Base-by-base conservation (phyloP, 139 green algal species). In the Tetraselmis chui region DNA sequence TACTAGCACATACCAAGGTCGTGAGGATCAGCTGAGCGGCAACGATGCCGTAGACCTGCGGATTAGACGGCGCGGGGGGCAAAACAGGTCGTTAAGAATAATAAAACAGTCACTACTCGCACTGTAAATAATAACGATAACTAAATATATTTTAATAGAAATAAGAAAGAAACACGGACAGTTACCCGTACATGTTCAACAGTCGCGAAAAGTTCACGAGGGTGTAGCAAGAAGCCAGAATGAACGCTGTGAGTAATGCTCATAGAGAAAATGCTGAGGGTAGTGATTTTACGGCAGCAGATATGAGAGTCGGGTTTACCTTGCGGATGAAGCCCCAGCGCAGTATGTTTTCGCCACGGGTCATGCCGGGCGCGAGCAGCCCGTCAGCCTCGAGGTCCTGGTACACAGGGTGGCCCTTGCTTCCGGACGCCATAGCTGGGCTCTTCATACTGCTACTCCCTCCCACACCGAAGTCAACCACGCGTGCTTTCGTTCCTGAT, bases 261-360 rank as follows among this genome's bases (percentile, higher is more conserved):
- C n/a, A n/a, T 59, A 25, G 18, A 29, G 23, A 32, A 32, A 32
- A n/a, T 32, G 26, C n/a, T 59, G 75, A 11, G 25, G 2, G 22
- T 78, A 27, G 28, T 2, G 23, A 27, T 26, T 31, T 78, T 2
- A 78, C 22, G 1, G 28, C 58, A 24, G 30, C 75, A 79, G 30
- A 67, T 11, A 2, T 0, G 27, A 28, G 31, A 18, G 0, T 28
- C 2, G 28, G 78, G 67, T 84, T 79, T n/a, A 88, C 88, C 81
- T 94, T 93, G 26, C 82, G 75, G 29, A 94, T 87, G 67, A 94
- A 94, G 18, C 87, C 88, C 85, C 86, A 89, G 18, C 89, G 87
- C 59, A 93, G 85, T 30, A 80, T 78, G 29, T 89, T 88, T 2
- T 93, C 89, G 1, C 79, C 81, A 29, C 32, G 74, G 28, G 77